Conservation (phyloP, 179 eudicot species). For the Camellia oleifera region DNA sequence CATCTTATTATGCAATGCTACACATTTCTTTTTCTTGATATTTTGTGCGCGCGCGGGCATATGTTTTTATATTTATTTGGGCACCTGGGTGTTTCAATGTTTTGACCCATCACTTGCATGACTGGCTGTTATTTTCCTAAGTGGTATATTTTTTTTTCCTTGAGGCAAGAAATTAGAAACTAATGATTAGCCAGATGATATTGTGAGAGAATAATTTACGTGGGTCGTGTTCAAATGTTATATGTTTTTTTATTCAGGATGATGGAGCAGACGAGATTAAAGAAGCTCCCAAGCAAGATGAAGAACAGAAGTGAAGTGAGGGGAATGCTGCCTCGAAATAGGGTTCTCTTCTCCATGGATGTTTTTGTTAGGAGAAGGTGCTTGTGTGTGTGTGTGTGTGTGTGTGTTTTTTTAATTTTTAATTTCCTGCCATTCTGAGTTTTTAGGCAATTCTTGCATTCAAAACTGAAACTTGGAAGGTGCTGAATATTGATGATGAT, state of each 20-base stretch:
- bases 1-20: not conserved
- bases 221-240: not conserved
- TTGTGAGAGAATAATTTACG: not conserved
- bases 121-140: not conserved
- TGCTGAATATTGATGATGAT: not conserved
- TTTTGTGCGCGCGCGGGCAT: not conserved
- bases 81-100: not conserved
- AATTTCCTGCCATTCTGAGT: not conserved
- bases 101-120: not conserved
- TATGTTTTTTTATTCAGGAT: slow-evolving; percentile 10
- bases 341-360: slow-evolving; percentile 3
- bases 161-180: not conserved
- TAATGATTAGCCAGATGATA: not conserved
- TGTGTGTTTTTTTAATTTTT: not conserved
- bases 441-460: slow-evolving; percentile 6
- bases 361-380: slow-evolving; percentile 11
- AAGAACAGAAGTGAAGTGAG: slow-evolving; percentile 5
- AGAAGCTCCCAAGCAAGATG: slow-evolving; percentile 18
- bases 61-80: not conserved
- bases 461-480: not conserved
- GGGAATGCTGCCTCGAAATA: not conserved
- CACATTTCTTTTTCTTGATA: not conserved
- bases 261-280: slow-evolving; percentile 22
- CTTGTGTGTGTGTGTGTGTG: not conserved
- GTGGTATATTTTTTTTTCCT: too few relatives aligned